Evolutionary conservation across 2,329 filamentous ascomycete genomes (phyloP).

Genomic region (Phaeosphaeriaceae sp.): DNA sequence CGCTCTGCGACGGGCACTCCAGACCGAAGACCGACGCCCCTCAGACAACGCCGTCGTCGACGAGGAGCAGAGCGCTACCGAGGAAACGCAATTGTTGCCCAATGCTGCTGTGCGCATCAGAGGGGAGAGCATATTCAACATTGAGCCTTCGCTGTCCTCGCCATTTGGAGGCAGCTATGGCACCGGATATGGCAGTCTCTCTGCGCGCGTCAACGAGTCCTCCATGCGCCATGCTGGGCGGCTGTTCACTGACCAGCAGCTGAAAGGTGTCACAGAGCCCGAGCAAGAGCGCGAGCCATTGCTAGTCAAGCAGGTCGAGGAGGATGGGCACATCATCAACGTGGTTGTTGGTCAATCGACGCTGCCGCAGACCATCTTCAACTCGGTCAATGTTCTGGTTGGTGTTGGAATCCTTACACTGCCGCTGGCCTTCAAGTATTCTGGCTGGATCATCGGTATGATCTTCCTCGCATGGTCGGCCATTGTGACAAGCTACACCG

Average conservation of each 20-base stretch:
- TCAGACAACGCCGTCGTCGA: conserved; percentile 49
- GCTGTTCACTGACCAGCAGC: conserved; percentile 57
- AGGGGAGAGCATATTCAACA: conserved; percentile 55
- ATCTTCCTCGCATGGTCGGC: conserved; percentile 76
- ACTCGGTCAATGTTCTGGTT: conserved; percentile 92
- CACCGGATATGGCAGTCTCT: conserved; percentile 66
- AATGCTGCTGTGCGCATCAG: conserved; percentile 35
- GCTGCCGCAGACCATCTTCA: conserved; percentile 93
- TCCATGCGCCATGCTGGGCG: conserved; percentile 63
- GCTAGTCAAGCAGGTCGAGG: conserved; percentile 86
- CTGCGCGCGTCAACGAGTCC: conserved; percentile 63
- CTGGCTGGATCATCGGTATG: conserved; percentile 87
- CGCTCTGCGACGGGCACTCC: conserved; percentile 51
- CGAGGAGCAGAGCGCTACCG: conserved; percentile 41
- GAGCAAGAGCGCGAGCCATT: conserved; percentile 70
- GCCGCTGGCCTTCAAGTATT: conserved; percentile 84
- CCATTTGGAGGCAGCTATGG: conserved; percentile 76
- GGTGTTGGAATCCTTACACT: conserved; percentile 89
- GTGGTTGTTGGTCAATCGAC: conserved; percentile 94
- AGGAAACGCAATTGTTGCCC: conserved; percentile 40
- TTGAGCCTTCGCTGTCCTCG: conserved; percentile 66
- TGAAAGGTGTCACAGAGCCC: conserved; percentile 50
- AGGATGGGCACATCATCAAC: conserved; percentile 81
- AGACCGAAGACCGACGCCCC: conserved; percentile 43
- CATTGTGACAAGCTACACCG: conserved; percentile 82